Evolutionary conservation across 225 moss, liverwort and hornwort genomes (phyloP), one percentile per base, ranked within the genome.

Genomic region (Anthoceros angustus): DNA sequence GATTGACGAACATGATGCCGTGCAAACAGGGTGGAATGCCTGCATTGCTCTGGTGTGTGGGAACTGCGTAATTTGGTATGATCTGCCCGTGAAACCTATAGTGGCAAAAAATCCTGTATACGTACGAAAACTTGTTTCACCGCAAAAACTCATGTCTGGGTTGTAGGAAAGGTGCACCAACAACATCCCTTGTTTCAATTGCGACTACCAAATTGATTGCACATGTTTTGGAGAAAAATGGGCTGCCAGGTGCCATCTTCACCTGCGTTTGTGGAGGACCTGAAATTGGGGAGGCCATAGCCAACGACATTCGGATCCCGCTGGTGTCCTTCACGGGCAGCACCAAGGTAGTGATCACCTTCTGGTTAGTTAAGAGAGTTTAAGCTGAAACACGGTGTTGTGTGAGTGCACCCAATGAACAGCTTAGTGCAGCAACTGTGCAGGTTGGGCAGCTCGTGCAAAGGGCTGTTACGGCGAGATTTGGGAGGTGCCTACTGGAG

Each of bases 241-340:
- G 77, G 55, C 80, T 95, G 48, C 87, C 88, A 12, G 94, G 87
- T 38, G 90, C 79, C 3, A 88, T 95, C 70, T 95, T 90, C 21
- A 90, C 94, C 3, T 81, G 86, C 42, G 73, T 90, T 15, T 95
- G 90, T 78, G 94, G 94, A 10, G 94, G 94, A 75, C 87, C 86
- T 76, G 86, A 86, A 70, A 95, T 95, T 68, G 94, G 94, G 40
- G 81, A 73, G 43, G 86, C 86, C 73, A 95, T 95, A 65, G 78
- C 94, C 42, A 72, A 83, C 65, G 90, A 95, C 64, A 63, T 26
- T 11, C 86, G 88, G 32, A 90, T 95, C 43, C 84, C 86, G 41
- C 83, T 95, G 0, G 88, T 95, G 23, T 95, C 90, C 50, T 95
- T 95, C 70, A 95, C 90, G 40, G 94, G 94, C 64, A 95, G 94